phyloP scores from a whole-genome alignment of 176 grass and related monocot genomes.

The Phyllostachys edulis region DNA sequence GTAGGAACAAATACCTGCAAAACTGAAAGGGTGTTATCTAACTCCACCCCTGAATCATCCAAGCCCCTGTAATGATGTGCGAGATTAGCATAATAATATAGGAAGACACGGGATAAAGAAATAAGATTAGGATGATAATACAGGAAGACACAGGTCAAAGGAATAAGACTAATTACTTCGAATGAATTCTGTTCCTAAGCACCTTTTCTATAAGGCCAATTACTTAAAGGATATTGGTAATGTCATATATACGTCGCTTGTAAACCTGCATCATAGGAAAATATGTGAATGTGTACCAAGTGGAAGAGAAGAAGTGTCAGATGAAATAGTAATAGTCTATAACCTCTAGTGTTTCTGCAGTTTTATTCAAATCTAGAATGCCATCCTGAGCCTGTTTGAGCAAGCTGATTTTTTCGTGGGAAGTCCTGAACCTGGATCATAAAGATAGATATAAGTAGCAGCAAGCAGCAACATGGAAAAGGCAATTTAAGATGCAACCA shows the following conservation, averaged over 20 bases:
- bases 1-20: conserved; percentile 62
- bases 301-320: neutral
- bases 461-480: conserved; percentile 11
- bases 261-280: conserved; percentile 68
- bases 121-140: conserved; percentile 9
- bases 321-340: conserved; percentile 19
- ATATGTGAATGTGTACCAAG: neutral
- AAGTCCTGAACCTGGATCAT: conserved; percentile 59
- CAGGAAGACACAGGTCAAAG: conserved; percentile 1
- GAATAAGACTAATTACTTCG: conserved; percentile 17
- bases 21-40: conserved; percentile 68
- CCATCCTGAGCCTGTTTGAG: conserved; percentile 86
- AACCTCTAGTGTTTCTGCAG: conserved; percentile 94
- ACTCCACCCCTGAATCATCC: conserved; percentile 68
- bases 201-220: no score
- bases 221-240: conserved; percentile 98
- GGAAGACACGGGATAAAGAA: conserved; percentile 6
- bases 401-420: conserved; percentile 94
- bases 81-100: conserved; percentile 35
- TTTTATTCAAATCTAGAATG: conserved; percentile 96
- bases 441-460: conserved; percentile 36
- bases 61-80: conserved; percentile 54
- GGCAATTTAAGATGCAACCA: conserved; percentile 17
- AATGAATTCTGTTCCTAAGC: no score
- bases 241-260: conserved; percentile 99